Conservation (phyloP, 208 protist genomes). For the Trypanosoma conorhini region DNA sequence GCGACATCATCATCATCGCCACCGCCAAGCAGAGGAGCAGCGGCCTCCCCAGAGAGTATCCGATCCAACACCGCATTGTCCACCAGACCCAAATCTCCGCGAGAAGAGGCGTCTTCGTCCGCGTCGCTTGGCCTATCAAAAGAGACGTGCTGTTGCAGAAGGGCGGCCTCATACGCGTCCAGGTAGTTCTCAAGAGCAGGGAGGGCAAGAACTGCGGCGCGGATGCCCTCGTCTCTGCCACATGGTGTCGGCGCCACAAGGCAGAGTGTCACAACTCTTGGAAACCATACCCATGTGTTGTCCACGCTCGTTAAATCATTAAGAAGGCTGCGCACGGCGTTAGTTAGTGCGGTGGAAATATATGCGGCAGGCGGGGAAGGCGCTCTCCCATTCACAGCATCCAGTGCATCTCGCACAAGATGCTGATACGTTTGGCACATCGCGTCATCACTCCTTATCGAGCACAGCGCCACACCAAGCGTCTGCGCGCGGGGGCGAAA, state of each 20-base stretch:
- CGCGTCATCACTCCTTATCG: conserved; percentile 9
- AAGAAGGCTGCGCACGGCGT: conserved; percentile 5
- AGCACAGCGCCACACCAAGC: conserved; percentile 7
- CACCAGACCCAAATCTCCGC: conserved; percentile 20
- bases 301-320: conserved; percentile 9
- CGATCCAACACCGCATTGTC: conserved; percentile 10
- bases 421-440: conserved; percentile 2
- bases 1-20: not conserved
- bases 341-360: conserved; percentile 1
- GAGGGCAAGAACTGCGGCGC: conserved; percentile 16
- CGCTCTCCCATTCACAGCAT: conserved; percentile 7
- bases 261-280: conserved; percentile 17
- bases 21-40: not conserved
- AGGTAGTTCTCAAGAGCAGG: conserved; percentile 25
- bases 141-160: conserved; percentile 18
- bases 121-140: not conserved
- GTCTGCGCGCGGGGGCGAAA: conserved; percentile 3
- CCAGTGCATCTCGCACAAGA: conserved; percentile 13
- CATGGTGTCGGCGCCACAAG: conserved; percentile 6
- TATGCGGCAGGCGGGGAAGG: not conserved
- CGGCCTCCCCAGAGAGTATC: not conserved
- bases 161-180: conserved; percentile 6
- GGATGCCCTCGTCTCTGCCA: conserved; percentile 17
- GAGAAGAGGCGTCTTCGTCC: not conserved
- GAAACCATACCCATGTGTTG: conserved; percentile 13